Base-by-base conservation (phyloP, 2,329 filamentous ascomycete species). In the Rutstroemia sp. region DNA sequence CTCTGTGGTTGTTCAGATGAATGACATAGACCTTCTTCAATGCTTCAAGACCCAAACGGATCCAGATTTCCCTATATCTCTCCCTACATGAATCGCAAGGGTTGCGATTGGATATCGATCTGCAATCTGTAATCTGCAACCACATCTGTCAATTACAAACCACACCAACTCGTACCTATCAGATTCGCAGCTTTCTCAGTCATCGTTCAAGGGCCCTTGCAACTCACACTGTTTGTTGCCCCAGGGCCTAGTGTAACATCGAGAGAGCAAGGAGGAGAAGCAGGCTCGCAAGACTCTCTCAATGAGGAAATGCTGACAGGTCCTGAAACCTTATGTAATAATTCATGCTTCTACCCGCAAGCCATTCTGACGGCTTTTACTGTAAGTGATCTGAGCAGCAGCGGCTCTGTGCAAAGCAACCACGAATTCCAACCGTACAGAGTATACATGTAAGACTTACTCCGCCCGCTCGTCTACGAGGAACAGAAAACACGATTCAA, bases 271-370 rank as follows among this genome's bases (percentile, higher is more conserved):
- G 18, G 41, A 27, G 41, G 21, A 19, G 41, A 44, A 21, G 27
- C 19, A 51, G 49, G 12, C n/a, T 56, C 53, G 53, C 53, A 56
- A 56, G 39, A 27, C 18, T 51, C 10, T 38, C 53, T 56, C 9
- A 9, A 56, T 37, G n/a, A 27, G 47, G 53, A 45, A 56, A 46
- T 51, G 47, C 53, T 56, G 47, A 51, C 53, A 50, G 30, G 30
- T 34, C 10, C 2, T 34, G 12, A 34, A 44, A 19, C 25, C 12
- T 49, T 49, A 54, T 54, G 52, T 56, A 56, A 51, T 51, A 49
- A 14, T 23, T 25, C 27, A 51, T 56, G 53, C 53, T 21, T 12
- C 27, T 51, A 45, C 23, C 53, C 53, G 52, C 16, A 21, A 18
- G 41, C 4, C 37, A 47, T 12, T 47, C 25, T 30, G 39, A 42